A percentile compares a stretch with the other conserved stretches of the same genome.
Conservation (phyloP, 306 rosid species). For the Glycine soja region DNA sequence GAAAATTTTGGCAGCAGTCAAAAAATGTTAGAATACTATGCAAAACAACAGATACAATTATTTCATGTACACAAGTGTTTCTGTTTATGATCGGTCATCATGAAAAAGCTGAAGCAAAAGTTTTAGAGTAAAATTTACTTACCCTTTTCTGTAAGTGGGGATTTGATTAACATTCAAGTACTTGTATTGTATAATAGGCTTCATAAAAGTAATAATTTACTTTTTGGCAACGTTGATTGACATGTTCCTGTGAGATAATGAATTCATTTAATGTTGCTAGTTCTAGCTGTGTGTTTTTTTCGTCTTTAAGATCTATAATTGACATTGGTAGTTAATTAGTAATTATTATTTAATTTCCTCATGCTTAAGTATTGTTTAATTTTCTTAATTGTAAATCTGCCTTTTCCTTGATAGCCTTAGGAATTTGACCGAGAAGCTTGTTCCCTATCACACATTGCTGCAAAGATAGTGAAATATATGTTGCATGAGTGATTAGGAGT, state of each 20-base stretch:
- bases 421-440: slow-evolving; percentile 41
- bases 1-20: slow-evolving; percentile 42
- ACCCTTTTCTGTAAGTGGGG: slow-evolving; percentile 6
- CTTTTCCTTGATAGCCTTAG: slow-evolving; percentile 37
- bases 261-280: background rate
- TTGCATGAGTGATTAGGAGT: no score
- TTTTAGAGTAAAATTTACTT: background rate
- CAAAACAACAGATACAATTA: slow-evolving; percentile 19
- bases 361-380: no score
- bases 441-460: slow-evolving; percentile 47
- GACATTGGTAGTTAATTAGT: no score
- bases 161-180: slow-evolving; percentile 19
- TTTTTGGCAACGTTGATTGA: background rate
- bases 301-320: background rate
- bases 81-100: slow-evolving; percentile 15
- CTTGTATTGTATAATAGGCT: background rate
- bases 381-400: slow-evolving; percentile 34
- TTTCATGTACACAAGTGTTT: background rate
- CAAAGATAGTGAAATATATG: background rate
- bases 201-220: slow-evolving; percentile 1
- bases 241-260: background rate
- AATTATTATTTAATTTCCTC: no score
- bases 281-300: background rate
- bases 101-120: slow-evolving; percentile 19
- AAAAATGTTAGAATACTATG: slow-evolving; percentile 30